phyloP scores from a whole-genome alignment of 306 rosid genomes.

The Cotoneaster glaucophyllus region DNA sequence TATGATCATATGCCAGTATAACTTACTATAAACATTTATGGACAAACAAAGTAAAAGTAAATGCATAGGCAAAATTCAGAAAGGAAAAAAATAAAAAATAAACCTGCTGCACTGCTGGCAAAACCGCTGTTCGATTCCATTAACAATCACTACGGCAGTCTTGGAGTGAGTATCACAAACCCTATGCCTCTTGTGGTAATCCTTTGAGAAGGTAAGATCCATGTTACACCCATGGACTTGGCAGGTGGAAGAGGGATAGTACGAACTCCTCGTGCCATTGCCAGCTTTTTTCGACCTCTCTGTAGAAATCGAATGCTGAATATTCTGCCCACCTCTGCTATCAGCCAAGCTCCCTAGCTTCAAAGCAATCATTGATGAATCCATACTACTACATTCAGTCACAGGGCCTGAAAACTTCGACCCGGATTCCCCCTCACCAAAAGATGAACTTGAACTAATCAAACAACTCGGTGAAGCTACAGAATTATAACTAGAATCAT shows the following conservation, averaged over 20 bases:
- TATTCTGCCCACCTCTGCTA: conserved; percentile 25
- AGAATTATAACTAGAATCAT: conserved; percentile 32
- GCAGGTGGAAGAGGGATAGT: conserved; percentile 47
- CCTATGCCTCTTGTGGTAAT: conserved; percentile 73
- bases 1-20: conserved; percentile 1
- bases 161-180: conserved; percentile 87
- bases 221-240: conserved; percentile 70
- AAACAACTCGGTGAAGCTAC: conserved; percentile 43
- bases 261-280: conserved; percentile 31
- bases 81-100: neutral
- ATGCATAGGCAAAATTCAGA: neutral
- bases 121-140: conserved; percentile 75
- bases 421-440: conserved; percentile 48
- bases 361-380: conserved; percentile 50
- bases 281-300: conserved; percentile 48
- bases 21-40: neutral
- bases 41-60: neutral
- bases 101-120: conserved; percentile 92
- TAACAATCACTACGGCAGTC: conserved; percentile 67
- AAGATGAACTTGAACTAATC: conserved; percentile 43
- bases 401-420: conserved; percentile 37
- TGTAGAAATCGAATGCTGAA: conserved; percentile 8
- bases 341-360: conserved; percentile 61
- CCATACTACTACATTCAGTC: conserved; percentile 29
- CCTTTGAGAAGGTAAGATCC: conserved; percentile 74